Base-by-base conservation (phyloP, 805 yeast species). In the Barnettozyma sp. region DNA sequence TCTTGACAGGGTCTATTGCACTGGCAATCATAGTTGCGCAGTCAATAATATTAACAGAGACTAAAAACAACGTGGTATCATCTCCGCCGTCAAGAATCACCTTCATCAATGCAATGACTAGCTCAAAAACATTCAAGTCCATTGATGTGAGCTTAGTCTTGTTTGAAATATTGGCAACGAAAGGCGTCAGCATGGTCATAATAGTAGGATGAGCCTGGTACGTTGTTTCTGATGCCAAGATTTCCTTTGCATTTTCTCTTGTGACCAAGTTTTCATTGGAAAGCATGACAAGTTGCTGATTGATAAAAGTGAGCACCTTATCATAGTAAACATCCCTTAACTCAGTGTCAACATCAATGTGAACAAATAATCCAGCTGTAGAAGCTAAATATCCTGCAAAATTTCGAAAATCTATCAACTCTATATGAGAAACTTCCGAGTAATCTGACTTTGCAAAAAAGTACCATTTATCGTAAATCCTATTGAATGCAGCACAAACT, bases 371-470 rank as follows among this genome's bases (percentile, higher is more conserved):
- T 29, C 94, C 86, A 33, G 84, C 71, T 0, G 80, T 61, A 1
- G 86, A 73, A 3, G 86, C 84, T 41, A 84, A 55, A 41, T 79
- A 76, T 7, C 90, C 92, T 2, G 86, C 77, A 50, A 70, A 78
- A 49, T 78, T 81, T 46, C 82, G 64, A 56, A 76, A 76, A 18
- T 75, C 69, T 8, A 62, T 46, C 30, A 57, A 40, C 54, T 73
- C 59, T 48, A 68, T 47, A 46, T 59, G 41, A 34, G 56, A 48
- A 6, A 59, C 35, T 20, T 46, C 49, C 24, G 44, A 28, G 26
- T 50, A 42, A 36, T 48, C 45, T 15, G 49, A 34, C 22, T 42
- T 36, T 13, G 56, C 48, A 38, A 49, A 20, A 30, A 33, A 37
- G 39, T 32, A 40, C 82, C 81, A 75, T 18, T 73, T 54, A 23